Evolutionary conservation across 2,329 filamentous ascomycete species (phyloP).

Genomic region (Neurospora sp.): DNA sequence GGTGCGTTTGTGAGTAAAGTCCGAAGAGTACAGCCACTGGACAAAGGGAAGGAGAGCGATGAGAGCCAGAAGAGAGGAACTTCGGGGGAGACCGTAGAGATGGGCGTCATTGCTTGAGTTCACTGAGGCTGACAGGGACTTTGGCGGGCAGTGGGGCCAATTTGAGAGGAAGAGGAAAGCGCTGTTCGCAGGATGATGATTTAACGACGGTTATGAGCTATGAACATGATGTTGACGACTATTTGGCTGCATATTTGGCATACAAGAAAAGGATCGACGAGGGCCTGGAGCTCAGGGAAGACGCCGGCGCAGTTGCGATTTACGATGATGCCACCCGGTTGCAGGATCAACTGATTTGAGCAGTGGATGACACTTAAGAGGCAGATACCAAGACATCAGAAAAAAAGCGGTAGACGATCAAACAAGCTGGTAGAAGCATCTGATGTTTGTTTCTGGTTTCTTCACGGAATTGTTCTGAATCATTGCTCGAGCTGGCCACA

Average conservation of each 20-base stretch:
- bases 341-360: neutral
- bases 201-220: neutral
- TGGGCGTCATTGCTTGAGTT: neutral
- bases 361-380: neutral
- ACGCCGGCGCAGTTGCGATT: neutral
- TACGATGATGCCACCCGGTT: neutral
- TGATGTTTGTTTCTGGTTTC: neutral
- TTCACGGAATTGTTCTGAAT: too few relatives aligned
- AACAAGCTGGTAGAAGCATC: neutral
- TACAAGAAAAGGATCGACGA: neutral
- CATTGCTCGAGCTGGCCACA: too few relatives aligned
- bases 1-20: neutral
- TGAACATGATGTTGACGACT: neutral
- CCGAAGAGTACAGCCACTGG: neutral
- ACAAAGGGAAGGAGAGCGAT: neutral
- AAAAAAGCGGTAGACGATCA: neutral
- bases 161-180: neutral
- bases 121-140: neutral
- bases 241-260: neutral
- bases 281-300: neutral
- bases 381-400: neutral
- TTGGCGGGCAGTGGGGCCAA: neutral
- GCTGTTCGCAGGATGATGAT: neutral
- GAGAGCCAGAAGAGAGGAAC: neutral
- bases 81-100: neutral